Percentiles rank a stretch among this genome's conserved stretches.
Conservation (phyloP, 139 green algal genomes). For the Monoraphidium neglectum region DNA sequence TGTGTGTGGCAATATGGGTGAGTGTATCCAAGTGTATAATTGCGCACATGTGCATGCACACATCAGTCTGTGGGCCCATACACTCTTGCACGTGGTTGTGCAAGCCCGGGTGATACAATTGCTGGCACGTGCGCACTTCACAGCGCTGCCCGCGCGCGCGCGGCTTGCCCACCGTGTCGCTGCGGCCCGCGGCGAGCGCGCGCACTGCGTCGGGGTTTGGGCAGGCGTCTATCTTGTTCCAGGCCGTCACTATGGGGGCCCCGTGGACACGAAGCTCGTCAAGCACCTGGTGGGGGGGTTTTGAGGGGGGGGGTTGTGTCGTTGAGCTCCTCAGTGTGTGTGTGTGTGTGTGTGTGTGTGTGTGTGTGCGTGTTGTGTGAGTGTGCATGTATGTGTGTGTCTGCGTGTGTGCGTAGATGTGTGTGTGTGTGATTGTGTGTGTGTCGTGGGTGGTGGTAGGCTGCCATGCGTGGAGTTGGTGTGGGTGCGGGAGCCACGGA, state of each 20-base stretch:
- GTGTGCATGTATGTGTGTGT: not conserved
- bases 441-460: too few relatives aligned
- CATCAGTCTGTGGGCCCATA: too few relatives aligned
- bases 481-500: too few relatives aligned
- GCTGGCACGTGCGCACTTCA: not conserved
- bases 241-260: constrained; percentile 84
- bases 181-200: constrained; percentile 30
- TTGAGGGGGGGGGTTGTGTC: not conserved
- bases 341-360: not conserved
- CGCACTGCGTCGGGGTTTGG: constrained; percentile 60
- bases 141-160: not conserved
- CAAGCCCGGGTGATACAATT: too few relatives aligned
- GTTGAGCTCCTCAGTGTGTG: not conserved
- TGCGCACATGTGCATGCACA: too few relatives aligned
- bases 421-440: too few relatives aligned
- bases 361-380: not conserved
- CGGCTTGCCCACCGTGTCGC: constrained; percentile 50
- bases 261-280: constrained; percentile 66
- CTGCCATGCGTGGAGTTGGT: too few relatives aligned
- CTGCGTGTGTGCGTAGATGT: too few relatives aligned
- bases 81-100: too few relatives aligned
- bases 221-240: constrained; percentile 93
- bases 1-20: too few relatives aligned
- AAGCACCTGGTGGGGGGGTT: constrained; percentile 62
- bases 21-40: too few relatives aligned